phyloP scores from a whole-genome alignment of 345 rosid genomes.

The Theobroma cacao region DNA sequence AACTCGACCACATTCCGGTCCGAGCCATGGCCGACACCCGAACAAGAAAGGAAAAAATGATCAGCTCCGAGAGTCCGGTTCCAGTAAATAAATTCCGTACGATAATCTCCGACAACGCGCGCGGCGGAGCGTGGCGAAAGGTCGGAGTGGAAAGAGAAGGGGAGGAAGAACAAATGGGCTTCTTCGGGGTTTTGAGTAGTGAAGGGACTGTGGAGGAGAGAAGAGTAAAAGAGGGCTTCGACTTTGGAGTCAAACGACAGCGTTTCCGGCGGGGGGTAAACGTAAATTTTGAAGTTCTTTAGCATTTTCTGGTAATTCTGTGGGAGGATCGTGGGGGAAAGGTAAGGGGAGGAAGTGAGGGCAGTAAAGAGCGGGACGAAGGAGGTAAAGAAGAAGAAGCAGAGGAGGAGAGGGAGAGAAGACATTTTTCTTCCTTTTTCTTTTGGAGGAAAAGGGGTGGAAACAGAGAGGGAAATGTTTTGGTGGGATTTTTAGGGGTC shows the following conservation, averaged over 20 bases:
- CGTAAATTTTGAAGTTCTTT: constrained; percentile 41
- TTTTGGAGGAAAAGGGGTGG: background rate
- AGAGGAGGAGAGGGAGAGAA: background rate
- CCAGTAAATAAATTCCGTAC: constrained; percentile 49
- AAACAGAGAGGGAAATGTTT: background rate
- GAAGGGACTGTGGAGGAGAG: constrained; percentile 40
- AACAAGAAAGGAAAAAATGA: constrained; percentile 45
- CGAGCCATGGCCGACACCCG: constrained; percentile 36
- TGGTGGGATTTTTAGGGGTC: background rate
- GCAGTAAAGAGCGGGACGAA: background rate
- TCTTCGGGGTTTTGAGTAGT: constrained; percentile 40
- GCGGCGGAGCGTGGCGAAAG: constrained; percentile 36
- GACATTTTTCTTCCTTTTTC: constrained; percentile 17
- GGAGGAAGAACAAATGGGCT: constrained; percentile 59
- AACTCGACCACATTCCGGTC: constrained; percentile 55
- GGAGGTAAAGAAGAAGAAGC: constrained; percentile 5
- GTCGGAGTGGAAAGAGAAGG: constrained; percentile 30
- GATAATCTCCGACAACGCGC: constrained; percentile 30
- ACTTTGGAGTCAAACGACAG: constrained; percentile 26
- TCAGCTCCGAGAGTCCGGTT: constrained; percentile 69
- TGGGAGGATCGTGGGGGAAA: constrained; percentile 38
- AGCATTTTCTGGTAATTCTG: constrained; percentile 45
- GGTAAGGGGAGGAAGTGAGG: constrained; percentile 29
- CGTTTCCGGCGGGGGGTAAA: constrained; percentile 30
- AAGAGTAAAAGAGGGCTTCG: constrained; percentile 43